Conservation (phyloP, 2,329 filamentous ascomycete species). For the Verruconis gallopava region DNA sequence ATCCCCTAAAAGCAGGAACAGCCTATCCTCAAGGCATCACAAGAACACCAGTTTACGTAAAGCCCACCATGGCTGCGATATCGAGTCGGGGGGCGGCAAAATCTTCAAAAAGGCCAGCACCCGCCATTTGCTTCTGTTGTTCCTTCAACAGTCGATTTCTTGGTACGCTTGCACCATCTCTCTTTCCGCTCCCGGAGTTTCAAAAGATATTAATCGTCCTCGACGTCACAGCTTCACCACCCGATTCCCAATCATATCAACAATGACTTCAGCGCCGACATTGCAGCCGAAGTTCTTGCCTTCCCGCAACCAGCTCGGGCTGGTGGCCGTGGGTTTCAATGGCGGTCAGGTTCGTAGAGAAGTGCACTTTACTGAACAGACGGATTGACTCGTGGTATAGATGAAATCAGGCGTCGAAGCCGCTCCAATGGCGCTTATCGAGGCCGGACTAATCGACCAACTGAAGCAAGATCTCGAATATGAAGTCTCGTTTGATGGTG, state of each 20-base stretch:
- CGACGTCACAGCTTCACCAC: no score
- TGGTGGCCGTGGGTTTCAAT: constrained; percentile 92
- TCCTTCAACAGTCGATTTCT: no score
- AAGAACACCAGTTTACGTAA: background rate
- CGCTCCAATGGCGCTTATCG: constrained; percentile 76
- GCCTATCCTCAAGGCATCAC: background rate
- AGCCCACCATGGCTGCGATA: background rate
- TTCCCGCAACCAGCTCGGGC: constrained; percentile 65
- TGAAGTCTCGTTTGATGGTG: constrained; percentile 70
- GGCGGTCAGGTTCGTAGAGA: constrained; percentile 79
- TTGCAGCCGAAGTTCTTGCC: constrained; percentile 64
- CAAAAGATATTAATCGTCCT: no score
- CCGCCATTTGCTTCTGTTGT: no score
- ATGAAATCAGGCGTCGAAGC: constrained; percentile 87
- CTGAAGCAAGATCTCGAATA: constrained; percentile 78
- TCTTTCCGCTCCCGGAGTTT: no score
- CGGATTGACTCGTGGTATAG: no score
- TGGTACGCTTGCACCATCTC: no score
- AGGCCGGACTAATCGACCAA: constrained; percentile 73
- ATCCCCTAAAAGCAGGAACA: background rate
- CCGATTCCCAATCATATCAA: background rate
- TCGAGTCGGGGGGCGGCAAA: no score
- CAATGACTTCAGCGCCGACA: constrained; percentile 44
- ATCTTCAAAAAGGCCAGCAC: no score
- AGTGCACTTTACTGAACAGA: no score